These are phyloP conservation scores for Cubamyces sp. DNA, from an alignment of 768 basidiomycete genomes.

Conservation along the genomic window DNA sequence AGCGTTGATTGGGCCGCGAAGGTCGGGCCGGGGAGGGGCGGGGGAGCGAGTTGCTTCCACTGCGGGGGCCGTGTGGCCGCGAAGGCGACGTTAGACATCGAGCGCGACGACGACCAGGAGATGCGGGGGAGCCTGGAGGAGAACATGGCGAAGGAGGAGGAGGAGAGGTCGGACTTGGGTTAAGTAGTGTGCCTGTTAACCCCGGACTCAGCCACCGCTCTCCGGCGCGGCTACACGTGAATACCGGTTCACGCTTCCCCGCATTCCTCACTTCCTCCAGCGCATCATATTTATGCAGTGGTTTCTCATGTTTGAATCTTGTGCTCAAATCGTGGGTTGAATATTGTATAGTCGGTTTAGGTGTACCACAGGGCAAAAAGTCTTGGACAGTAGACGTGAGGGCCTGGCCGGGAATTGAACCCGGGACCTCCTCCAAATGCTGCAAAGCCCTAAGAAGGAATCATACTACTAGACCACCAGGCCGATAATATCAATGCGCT, in stretches of 20 bases:
- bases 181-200: not conserved
- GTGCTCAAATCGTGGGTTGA: no score
- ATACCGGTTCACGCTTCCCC: not conserved
- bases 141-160: constrained; percentile 14
- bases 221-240: constrained; percentile 1
- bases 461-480: constrained; percentile 31
- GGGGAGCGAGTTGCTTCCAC: constrained; percentile 78
- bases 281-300: not conserved
- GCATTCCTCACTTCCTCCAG: no score
- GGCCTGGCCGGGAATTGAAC: constrained; percentile 88
- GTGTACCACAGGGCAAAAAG: no score
- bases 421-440: constrained; percentile 74
- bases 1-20: constrained; percentile 68
- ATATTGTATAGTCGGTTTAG: no score
- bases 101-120: constrained; percentile 20
- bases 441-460: constrained; percentile 26
- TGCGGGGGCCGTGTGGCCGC: constrained; percentile 47
- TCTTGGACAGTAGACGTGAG: constrained; percentile 20
- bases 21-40: constrained; percentile 54
- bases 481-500: not conserved
- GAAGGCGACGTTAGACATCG: constrained; percentile 24
- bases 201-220: not conserved
- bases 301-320: no score
- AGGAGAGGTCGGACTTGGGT: not conserved
- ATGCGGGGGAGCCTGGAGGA: constrained; percentile 19